phyloP scores from a whole-genome alignment of 2,329 filamentous ascomycete species.

The Epichloe gansuensis region DNA sequence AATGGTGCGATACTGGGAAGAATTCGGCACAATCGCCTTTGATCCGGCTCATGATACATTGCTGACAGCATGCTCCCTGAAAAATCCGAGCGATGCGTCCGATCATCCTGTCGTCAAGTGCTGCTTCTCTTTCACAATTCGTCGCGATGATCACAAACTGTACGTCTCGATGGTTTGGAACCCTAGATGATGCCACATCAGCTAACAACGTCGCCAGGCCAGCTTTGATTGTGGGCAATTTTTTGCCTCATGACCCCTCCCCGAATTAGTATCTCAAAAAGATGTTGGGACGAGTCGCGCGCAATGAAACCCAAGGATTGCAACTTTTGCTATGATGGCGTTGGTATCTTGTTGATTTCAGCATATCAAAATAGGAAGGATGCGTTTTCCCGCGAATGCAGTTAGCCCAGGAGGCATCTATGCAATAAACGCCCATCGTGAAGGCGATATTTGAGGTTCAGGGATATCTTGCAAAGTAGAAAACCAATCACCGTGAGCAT shows the following conservation, averaged over 20 bases:
- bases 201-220: constrained; percentile 42
- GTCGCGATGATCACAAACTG: constrained; percentile 92
- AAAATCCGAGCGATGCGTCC: constrained; percentile 60
- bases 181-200: too few species aligned
- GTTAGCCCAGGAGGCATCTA: background rate
- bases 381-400: background rate
- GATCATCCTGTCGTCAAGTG: constrained; percentile 69
- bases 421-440: background rate
- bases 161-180: constrained; percentile 34
- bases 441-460: background rate
- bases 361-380: background rate
- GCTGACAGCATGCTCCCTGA: constrained; percentile 82
- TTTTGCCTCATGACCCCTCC: constrained; percentile 67
- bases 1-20: constrained; percentile 95
- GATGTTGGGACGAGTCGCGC: background rate
- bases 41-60: constrained; percentile 89
- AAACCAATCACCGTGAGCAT: background rate
- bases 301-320: background rate
- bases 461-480: background rate
- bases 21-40: constrained; percentile 96
- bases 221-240: constrained; percentile 91
- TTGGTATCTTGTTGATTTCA: background rate
- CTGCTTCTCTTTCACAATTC: constrained; percentile 95
- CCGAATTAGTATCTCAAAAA: constrained; percentile 4
- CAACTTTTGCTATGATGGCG: background rate